phyloP scores from a whole-genome alignment of 805 yeast genomes.

The Ogataea trehalophila region DNA sequence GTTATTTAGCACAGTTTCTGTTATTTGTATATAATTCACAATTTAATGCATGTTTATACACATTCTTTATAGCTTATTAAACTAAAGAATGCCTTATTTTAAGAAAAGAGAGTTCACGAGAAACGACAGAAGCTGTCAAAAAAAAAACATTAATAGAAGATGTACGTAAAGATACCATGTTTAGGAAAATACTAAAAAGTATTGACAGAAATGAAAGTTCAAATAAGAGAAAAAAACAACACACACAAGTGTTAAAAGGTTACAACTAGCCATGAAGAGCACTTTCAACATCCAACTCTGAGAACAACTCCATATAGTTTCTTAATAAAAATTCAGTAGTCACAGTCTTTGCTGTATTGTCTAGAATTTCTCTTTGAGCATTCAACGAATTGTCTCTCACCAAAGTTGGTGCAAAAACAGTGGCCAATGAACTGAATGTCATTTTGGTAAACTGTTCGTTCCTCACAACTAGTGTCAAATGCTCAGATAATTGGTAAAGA shows the following conservation, averaged over 20 bases:
- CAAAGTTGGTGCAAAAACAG: conserved; percentile 92
- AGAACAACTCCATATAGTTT: conserved; percentile 36
- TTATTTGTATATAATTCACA: no score
- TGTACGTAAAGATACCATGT: no score
- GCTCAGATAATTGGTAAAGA: conserved; percentile 53
- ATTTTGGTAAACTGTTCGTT: conserved; percentile 62
- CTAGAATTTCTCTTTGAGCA: conserved; percentile 78
- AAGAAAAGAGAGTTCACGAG: no score
- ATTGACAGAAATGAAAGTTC: no score
- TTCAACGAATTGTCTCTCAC: conserved; percentile 58
- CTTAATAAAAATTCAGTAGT: conserved; percentile 68
- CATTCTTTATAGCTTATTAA: no score
- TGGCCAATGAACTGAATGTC: conserved; percentile 77
- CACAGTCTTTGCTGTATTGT: conserved; percentile 76
- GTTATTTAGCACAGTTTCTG: no score
- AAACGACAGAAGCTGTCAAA: no score
- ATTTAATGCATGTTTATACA: no score
- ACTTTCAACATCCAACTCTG: conserved; percentile 3
- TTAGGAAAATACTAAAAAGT: no score
- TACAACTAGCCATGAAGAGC: neutral
- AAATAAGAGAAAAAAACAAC: no score
- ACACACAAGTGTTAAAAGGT: neutral
- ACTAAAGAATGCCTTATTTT: no score
- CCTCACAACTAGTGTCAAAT: conserved; percentile 55
- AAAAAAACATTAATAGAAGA: no score